A percentile compares a stretch with the other conserved stretches of the same genome.
phyloP scores from a whole-genome alignment of 176 grass and related monocot genomes.

The Triticum urartu region DNA sequence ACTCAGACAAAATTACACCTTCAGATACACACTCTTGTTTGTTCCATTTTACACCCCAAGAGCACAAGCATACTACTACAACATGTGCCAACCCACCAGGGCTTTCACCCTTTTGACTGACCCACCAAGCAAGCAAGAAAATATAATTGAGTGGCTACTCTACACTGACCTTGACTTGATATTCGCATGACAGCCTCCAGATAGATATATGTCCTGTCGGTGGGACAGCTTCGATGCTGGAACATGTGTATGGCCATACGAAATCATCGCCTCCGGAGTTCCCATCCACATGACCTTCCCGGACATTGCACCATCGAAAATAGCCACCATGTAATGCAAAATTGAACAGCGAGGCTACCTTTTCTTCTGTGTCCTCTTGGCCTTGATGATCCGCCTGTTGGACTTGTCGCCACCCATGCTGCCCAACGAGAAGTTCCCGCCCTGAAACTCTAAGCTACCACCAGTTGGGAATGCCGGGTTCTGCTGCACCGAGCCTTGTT shows the following conservation, averaged over 20 bases:
- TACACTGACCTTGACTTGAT: conserved; percentile 34
- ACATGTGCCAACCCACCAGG: conserved; percentile 1
- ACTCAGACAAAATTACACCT: conserved; percentile 42
- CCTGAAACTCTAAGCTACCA: conserved; percentile 56
- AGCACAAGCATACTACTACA: conserved; percentile 41
- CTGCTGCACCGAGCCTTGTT: conserved; percentile 40
- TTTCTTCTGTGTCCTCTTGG: conserved; percentile 45
- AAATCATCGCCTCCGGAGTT: not conserved
- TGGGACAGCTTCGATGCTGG: not conserved
- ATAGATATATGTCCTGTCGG: not conserved
- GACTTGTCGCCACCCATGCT: conserved; percentile 56
- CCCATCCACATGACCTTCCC: conserved; percentile 5
- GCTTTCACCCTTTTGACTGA: not conserved
- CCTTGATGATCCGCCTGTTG: conserved; percentile 49
- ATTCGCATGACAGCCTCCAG: conserved; percentile 14
- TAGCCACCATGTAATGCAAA: not conserved
- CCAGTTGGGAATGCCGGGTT: conserved; percentile 41
- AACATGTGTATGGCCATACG: not conserved
- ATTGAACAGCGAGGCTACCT: conserved; percentile 7
- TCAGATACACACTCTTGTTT: conserved; percentile 5
- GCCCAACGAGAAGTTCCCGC: conserved; percentile 62
- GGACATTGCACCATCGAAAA: not conserved
- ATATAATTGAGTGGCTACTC: not conserved
- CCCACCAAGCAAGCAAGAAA: not conserved
- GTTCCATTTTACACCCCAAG: conserved; percentile 53